Evolutionary conservation across 352 stramenopile species (phyloP), one percentile per base, ranked within the genome.

Genomic region (Globisporangium iwayamae): DNA sequence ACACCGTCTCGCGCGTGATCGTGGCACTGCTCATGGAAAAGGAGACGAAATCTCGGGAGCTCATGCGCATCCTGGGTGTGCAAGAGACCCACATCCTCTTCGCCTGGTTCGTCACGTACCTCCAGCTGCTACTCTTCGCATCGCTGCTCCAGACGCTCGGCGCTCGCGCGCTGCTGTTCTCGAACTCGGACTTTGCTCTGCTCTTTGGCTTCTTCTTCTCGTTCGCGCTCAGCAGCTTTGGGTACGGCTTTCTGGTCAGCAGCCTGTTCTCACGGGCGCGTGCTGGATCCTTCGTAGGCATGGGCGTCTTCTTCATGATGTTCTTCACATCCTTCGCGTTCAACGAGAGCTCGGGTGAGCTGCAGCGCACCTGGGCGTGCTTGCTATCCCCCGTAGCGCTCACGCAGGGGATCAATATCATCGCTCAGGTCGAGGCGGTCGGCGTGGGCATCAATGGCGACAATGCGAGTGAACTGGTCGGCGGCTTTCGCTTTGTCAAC

Each of bases 11-110:
- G 20, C 78, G 90, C 30, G 78, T 98, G 6, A 79, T 98, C 46
- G 84, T 96, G 10, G 83, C 81, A n/a, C 76, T 98, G 51, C 78
- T 98, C 6, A 83, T 81, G 53, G 95, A 98, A 67, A 98, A 98
- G 61, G 95, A 98, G 69, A 90, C 79, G 6, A 76, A 76, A 0
- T 90, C 94, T 50, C 85, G 94, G 56, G 95, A 98, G 63, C 82
- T 91, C 5, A 91, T 98, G 75, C 78, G 88, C 7, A 98, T 98
- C 61, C 90, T 98, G 64, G 95, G 95, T 18, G 74, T 98, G 25
- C 62, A 73, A 9, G 81, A 93, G 36, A n/a, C 25, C 4, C 56
- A 75, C 48, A 73, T 91, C 18, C 70, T 90, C 48, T 18, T 59
- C 16, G 72, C 78, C 3, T 93, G 85, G 85, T 69, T 96, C 5